Conservation (phyloP, 768 basidiomycete species). For the Tulasnella calospora region DNA sequence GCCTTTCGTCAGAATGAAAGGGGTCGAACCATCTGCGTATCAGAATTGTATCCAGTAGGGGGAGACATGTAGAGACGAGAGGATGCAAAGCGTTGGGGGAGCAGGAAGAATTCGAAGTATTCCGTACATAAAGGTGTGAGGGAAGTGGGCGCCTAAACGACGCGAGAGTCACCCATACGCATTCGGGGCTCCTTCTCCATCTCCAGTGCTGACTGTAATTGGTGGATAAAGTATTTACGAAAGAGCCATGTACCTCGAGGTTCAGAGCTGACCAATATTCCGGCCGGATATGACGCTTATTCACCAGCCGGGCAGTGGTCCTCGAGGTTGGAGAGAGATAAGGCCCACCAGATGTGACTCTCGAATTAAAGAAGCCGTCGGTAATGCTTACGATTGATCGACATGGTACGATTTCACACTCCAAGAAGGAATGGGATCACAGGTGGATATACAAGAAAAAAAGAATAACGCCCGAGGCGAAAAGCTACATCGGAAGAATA, state of each 20-base stretch:
- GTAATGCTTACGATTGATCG: neutral
- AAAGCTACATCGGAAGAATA: neutral
- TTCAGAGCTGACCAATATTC: neutral
- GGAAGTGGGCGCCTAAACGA: neutral
- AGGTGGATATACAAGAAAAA: neutral
- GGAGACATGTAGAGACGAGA: neutral
- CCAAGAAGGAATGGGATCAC: neutral
- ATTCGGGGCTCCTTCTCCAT: neutral
- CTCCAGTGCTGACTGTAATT: neutral
- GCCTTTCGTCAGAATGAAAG: neutral
- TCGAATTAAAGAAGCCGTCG: neutral
- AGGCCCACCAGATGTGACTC: neutral
- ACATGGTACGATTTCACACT: neutral
- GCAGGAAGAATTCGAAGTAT: neutral
- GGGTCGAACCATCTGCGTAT: neutral
- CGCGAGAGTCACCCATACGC: neutral
- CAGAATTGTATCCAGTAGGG: neutral
- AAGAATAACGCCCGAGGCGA: neutral
- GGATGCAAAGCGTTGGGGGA: neutral
- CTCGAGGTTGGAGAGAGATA: neutral
- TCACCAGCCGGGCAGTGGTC: neutral
- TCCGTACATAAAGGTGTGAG: neutral
- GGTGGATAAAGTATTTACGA: neutral
- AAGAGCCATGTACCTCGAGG: neutral
- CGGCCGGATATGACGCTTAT: slow-evolving; percentile 7